Percentiles rank a stretch among this genome's conserved stretches.
Conservation (phyloP, 257 asterid genomes). For the Solanum verrucosum region DNA sequence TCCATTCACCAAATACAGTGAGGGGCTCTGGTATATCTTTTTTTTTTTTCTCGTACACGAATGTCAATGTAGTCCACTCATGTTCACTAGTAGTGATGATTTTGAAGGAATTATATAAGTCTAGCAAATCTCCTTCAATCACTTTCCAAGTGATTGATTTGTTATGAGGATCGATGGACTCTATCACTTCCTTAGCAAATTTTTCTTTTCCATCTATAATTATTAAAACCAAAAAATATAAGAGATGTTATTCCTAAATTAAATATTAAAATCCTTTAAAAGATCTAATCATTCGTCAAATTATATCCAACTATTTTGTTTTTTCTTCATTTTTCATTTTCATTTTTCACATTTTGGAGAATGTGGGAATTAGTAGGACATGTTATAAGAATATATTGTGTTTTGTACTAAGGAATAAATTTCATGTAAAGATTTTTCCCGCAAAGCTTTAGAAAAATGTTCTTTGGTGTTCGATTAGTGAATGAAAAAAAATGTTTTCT, state of each 20-base stretch:
- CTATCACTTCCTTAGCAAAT: not conserved
- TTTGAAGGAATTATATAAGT: not conserved
- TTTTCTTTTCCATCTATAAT: not conserved
- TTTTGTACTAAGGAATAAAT: not conserved
- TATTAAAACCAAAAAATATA: not conserved
- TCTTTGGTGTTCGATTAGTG: not conserved
- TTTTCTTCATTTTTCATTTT: not conserved
- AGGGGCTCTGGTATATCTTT: not conserved
- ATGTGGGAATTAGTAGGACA: not conserved
- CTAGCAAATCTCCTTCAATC: not conserved
- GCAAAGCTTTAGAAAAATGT: too few relatives aligned
- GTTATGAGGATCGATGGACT: not conserved
- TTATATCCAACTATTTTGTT: not conserved
- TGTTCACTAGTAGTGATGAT: not conserved
- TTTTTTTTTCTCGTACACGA: slow-evolving; percentile 6
- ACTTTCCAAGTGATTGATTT: not conserved
- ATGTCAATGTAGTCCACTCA: not conserved
- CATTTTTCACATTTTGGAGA: not conserved
- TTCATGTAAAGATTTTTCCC: too few relatives aligned
- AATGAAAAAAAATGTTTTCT: not conserved
- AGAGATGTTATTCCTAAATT: not conserved
- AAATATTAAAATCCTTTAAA: not conserved
- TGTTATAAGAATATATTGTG: too few relatives aligned
- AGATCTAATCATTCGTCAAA: not conserved
- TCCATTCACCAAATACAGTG: not conserved